These are phyloP conservation scores for Neofusicoccum cordaticola DNA, from an alignment of 2,329 filamentous ascomycete species.

Conservation along the genomic window DNA sequence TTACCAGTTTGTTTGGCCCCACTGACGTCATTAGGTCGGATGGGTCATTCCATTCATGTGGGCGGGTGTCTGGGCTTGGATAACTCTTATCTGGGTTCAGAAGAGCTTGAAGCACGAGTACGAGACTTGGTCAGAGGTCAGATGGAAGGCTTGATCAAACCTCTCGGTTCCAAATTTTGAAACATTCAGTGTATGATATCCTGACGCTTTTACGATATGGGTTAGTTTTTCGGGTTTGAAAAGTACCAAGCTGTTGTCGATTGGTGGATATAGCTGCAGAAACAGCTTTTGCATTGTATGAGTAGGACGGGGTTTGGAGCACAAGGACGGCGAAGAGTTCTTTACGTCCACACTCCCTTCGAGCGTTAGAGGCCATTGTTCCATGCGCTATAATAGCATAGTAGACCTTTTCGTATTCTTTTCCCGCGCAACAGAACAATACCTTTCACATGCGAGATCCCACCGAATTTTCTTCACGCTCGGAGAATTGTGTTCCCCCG, in stretches of 20 bases:
- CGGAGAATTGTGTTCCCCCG: too few species aligned
- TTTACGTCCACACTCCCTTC: background rate
- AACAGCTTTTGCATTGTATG: background rate
- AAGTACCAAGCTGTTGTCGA: background rate
- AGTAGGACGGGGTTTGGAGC: background rate
- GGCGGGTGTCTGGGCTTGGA: conserved; percentile 46
- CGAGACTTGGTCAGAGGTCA: conserved; percentile 34
- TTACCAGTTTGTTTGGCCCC: too few species aligned
- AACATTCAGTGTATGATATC: background rate
- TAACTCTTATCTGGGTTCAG: conserved; percentile 48
- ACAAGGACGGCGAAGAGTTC: background rate
- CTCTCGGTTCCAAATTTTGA: background rate
- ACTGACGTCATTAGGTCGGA: conserved; percentile 33
- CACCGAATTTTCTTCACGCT: too few species aligned
- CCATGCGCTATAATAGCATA: background rate
- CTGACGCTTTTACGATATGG: conserved; percentile 5
- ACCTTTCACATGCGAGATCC: too few species aligned
- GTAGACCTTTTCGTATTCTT: background rate
- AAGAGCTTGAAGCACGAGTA: conserved; percentile 34
- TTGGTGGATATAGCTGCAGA: background rate
- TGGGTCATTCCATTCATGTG: conserved; percentile 51
- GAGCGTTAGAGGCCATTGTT: background rate
- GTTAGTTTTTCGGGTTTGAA: background rate
- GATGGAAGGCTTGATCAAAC: conserved; percentile 34
- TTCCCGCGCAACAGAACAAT: too few species aligned